Evolutionary conservation across 257 asterid species (phyloP), one percentile per base, ranked within the genome.

Genomic region (Lithospermum erythrorhizon): DNA sequence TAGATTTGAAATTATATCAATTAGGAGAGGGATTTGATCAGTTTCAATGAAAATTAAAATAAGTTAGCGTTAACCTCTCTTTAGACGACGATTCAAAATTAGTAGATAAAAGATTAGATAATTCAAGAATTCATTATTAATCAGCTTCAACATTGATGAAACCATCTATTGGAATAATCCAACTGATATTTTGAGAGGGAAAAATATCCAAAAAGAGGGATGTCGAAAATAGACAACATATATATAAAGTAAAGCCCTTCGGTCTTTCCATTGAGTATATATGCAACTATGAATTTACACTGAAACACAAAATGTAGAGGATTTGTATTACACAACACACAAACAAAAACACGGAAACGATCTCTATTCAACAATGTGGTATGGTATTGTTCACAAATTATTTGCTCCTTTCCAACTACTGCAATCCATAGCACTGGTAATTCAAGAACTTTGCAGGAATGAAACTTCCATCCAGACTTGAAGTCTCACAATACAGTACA

Each of bases 401-500:
- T 73, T 71, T 74, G 67, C 63, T 18, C 52, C 27, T 64, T 60
- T 65, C 70, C 61, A 66, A 68, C 79, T 67, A 72, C 74, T 55
- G 64, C 59, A 62, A 8, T 61, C 67, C 79, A 66, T 69, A 70
- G 70, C 17, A 65, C 75, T 66, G 57, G 62, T 53, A 63, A 68
- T 59, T 67, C 64, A 57, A 55, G 30, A 63, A 57, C 64, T 62
- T 72, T 70, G 70, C 57, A 63, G 62, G 77, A 65, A 59, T 58
- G 69, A 67, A 30, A 62, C 67, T 68, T 45, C 65, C 61, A 59
- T 48, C 70, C 53, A 68, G 68, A 76, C 15, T 64, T 67, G 30
- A 69, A 65, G 47, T 41, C 75, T 81, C 76, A 81, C 84, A 81
- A 63, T 73, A 81, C 76, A 65, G 84, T 69, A 67, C 87, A 81